Percentiles rank a stretch among this genome's conserved stretches.
These are phyloP conservation scores for Tilletia horrida DNA, from an alignment of 1,284 basidiomycete species.

Conservation along the genomic window DNA sequence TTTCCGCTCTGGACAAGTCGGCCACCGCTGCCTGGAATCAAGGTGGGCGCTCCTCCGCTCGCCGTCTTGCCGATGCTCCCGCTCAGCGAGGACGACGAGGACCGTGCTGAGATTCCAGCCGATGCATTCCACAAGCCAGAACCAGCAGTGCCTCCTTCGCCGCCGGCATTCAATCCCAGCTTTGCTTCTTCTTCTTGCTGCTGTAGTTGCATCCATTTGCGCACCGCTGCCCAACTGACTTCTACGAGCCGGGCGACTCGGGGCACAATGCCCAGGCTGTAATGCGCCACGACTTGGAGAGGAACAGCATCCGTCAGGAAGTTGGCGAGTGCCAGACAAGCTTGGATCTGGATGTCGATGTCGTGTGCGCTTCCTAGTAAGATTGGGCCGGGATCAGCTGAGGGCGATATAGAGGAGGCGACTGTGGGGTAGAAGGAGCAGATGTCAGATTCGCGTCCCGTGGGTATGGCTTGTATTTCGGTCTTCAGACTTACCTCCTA, in stretches of 20 bases:
- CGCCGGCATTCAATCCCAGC: no score
- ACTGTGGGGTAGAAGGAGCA: no score
- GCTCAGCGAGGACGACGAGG: background rate
- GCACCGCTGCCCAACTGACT: slow-evolving; percentile 18
- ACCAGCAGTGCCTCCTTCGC: background rate
- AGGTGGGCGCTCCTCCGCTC: slow-evolving; percentile 7
- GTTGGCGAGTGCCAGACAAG: slow-evolving; percentile 40
- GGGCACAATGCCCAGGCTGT: slow-evolving; percentile 32
- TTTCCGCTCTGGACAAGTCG: slow-evolving; percentile 20
- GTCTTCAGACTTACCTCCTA: no score
- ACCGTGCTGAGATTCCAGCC: background rate
- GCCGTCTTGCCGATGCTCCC: slow-evolving; percentile 9
- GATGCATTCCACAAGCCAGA: background rate
- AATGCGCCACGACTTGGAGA: slow-evolving; percentile 39
- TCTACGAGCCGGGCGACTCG: slow-evolving; percentile 31
- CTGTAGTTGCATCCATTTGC: background rate
- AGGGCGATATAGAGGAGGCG: background rate
- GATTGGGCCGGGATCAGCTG: background rate
- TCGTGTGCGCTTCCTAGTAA: slow-evolving; percentile 3
- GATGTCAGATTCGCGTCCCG: no score
- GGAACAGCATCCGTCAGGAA: slow-evolving; percentile 40
- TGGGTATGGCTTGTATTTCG: no score
- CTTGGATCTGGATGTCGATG: slow-evolving; percentile 41
- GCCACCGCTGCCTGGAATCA: slow-evolving; percentile 22
- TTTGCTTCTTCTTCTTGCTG: no score